Evolutionary conservation across 441 rosid genomes (phyloP).

Genomic region (Macaranga tanarius): DNA sequence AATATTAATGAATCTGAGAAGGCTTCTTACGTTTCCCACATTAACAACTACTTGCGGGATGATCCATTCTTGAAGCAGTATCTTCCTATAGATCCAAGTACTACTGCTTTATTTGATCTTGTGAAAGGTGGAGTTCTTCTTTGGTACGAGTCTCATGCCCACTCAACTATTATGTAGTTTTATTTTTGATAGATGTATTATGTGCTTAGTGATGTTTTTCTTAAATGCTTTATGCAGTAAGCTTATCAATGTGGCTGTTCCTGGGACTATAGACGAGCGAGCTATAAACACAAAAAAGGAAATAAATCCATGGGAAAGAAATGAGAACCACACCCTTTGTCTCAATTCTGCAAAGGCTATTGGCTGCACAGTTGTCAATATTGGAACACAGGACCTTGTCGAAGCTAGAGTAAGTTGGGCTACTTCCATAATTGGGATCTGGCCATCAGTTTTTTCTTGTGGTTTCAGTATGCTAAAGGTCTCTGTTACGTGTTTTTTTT

Average conservation of each 20-base stretch:
- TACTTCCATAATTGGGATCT: neutral
- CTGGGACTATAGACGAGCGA: constrained; percentile 97
- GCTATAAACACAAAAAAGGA: constrained; percentile 85
- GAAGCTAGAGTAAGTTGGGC: constrained; percentile 83
- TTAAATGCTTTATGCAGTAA: constrained; percentile 58
- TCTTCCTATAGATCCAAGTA: constrained; percentile 80
- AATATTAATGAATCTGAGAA: constrained; percentile 85
- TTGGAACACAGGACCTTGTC: constrained; percentile 88
- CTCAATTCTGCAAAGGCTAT: constrained; percentile 99
- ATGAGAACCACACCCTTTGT: constrained; percentile 95
- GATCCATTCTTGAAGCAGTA: constrained; percentile 78
- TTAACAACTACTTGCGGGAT: constrained; percentile 74
- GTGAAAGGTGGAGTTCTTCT: constrained; percentile 94
- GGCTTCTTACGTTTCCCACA: constrained; percentile 87
- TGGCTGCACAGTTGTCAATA: constrained; percentile 98
- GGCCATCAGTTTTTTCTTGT: constrained; percentile 8
- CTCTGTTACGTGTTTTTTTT: constrained; percentile 11
- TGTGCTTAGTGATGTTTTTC: constrained; percentile 24
- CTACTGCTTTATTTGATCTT: constrained; percentile 85
- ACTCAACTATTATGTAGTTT: neutral
- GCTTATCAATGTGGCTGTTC: constrained; percentile 97
- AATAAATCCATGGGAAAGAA: constrained; percentile 98
- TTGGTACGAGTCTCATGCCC: constrained; percentile 49
- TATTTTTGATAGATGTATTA: constrained; percentile 11
- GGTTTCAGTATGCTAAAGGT: constrained; percentile 18